Evolutionary conservation across 1,139 yeast species (phyloP).

Genomic region (Blastobotrys indianensis): DNA sequence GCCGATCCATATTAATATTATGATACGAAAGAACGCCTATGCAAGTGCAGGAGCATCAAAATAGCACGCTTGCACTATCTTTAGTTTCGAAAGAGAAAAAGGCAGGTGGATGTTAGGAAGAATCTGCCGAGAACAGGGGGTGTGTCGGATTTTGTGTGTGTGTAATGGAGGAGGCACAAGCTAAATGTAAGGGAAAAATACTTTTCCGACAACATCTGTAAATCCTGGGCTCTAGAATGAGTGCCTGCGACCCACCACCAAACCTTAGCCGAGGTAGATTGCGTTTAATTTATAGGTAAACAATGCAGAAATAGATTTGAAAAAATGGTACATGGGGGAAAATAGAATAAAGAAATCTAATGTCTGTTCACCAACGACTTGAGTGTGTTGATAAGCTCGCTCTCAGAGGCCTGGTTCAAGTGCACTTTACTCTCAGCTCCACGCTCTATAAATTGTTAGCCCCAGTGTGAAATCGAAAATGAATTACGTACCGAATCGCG

Average conservation of each 20-base stretch:
- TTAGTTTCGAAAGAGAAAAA: no score
- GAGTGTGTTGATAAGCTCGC: conserved; percentile 19
- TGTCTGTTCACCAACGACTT: conserved; percentile 20
- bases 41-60: no score
- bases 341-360: background rate
- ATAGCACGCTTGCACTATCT: no score
- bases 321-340: no score
- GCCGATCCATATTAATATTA: conserved; percentile 16
- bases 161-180: no score
- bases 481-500: conserved; percentile 47
- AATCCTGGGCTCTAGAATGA: background rate
- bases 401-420: conserved; percentile 27
- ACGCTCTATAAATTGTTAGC: conserved; percentile 20
- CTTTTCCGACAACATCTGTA: background rate
- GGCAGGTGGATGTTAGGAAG: no score
- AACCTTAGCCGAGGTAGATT: background rate
- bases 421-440: conserved; percentile 33
- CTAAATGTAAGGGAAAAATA: no score
- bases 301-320: background rate
- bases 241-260: background rate
- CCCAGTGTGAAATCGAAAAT: background rate
- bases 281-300: background rate
- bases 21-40: no score
- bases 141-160: no score
- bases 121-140: no score